These are phyloP conservation scores for Colletotrichum destructivum DNA, from an alignment of 2,329 filamentous ascomycete genomes.

Conservation along the genomic window DNA sequence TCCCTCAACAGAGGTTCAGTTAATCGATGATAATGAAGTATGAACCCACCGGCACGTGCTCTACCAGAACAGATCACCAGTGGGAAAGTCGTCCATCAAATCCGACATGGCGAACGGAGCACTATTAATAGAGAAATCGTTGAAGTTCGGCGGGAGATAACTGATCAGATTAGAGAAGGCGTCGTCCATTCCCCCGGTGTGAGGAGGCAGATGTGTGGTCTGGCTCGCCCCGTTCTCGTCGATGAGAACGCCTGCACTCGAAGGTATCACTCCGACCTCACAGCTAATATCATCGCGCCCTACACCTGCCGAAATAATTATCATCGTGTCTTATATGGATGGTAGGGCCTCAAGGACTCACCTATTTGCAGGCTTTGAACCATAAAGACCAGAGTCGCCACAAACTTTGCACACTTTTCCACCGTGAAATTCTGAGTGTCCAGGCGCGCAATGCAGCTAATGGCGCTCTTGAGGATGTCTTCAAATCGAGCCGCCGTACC, in stretches of 20 bases:
- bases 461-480: slow-evolving; percentile 16
- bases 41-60: neutral
- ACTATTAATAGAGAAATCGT: slow-evolving; percentile 1
- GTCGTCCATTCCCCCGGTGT: slow-evolving; percentile 7
- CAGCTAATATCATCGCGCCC: neutral
- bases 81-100: slow-evolving; percentile 31
- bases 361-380: slow-evolving; percentile 22
- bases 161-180: slow-evolving; percentile 12
- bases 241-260: neutral
- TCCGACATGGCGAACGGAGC: slow-evolving; percentile 25
- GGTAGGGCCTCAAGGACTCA: neutral
- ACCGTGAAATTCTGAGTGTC: slow-evolving; percentile 36
- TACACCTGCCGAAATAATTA: too few relatives aligned
- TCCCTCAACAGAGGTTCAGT: neutral
- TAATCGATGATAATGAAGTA: neutral
- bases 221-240: neutral
- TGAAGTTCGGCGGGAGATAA: slow-evolving; percentile 31
- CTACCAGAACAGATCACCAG: slow-evolving; percentile 37
- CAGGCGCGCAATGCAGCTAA: slow-evolving; percentile 24
- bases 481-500: slow-evolving; percentile 13
- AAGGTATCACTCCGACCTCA: neutral
- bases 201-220: neutral
- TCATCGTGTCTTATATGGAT: neutral
- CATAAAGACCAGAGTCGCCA: slow-evolving; percentile 26
- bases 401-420: slow-evolving; percentile 38